Evolutionary conservation across 2,329 filamentous ascomycete species (phyloP).

Genomic region (Rugonectria rugulosa): DNA sequence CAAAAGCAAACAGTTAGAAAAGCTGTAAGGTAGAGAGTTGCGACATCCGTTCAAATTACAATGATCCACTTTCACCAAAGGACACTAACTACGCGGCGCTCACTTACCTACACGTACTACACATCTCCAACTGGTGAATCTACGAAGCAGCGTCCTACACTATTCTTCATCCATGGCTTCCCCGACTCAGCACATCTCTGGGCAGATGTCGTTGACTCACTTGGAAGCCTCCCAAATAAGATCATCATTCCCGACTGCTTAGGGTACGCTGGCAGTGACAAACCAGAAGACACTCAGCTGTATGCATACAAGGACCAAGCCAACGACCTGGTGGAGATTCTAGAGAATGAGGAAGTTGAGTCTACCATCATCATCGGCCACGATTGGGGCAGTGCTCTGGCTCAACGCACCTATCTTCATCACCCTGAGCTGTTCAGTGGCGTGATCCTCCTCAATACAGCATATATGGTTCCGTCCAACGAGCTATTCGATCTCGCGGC

Average conservation of each 20-base stretch:
- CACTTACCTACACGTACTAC: constrained; percentile 14
- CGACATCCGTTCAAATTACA: no score
- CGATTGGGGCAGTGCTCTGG: constrained; percentile 19
- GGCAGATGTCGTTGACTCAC: constrained; percentile 1
- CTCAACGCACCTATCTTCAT: constrained; percentile 15
- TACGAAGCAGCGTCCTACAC: constrained; percentile 2
- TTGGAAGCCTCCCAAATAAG: constrained; percentile 13
- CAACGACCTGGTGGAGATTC: constrained; percentile 18
- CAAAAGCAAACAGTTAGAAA: no score
- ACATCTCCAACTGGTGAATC: not conserved
- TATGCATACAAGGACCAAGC: constrained; percentile 21
- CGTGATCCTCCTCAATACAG: constrained; percentile 17
- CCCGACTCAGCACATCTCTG: constrained; percentile 23
- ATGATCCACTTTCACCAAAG: constrained; percentile 4
- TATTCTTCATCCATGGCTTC: constrained; percentile 24
- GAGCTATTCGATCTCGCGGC: constrained; percentile 13
- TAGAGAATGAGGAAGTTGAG: not conserved
- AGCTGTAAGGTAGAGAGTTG: no score
- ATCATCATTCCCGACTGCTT: constrained; percentile 21
- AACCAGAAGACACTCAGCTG: constrained; percentile 1
- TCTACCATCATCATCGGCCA: constrained; percentile 16
- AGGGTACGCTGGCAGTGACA: constrained; percentile 20
- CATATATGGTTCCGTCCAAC: constrained; percentile 17
- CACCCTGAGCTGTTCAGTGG: constrained; percentile 8
- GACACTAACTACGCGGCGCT: not conserved